Base-by-base conservation (phyloP, 768 basidiomycete genomes). In the Hypholoma fasciculare region DNA sequence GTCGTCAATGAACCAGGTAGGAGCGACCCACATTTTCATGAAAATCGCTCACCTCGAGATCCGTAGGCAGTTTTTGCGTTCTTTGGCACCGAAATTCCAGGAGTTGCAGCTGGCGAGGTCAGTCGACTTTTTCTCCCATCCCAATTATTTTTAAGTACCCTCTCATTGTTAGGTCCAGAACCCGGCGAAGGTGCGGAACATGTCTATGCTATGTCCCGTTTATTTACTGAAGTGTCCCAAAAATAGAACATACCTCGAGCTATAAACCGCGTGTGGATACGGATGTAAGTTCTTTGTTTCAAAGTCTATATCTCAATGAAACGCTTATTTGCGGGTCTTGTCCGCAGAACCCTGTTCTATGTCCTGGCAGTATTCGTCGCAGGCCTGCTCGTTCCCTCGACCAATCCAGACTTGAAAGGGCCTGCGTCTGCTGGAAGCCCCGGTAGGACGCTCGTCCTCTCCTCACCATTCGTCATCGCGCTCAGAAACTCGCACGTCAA, bases 401-500 rank as follows among this genome's bases (percentile, higher is more conserved):
- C 30, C 65, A 75, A 65, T 68, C 74, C 50, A 65, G 64, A 46
- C 38, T 55, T 53, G 17, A 52, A 17, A 46, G 58, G 50, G 53
- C 56, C 38, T 54, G 62, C 30, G 60, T 66, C 49, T 17, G 53
- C 65, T 59, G 58, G 40, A 23, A 53, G 56, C 56, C 61, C 64
- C n/a, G 73, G 71, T 48, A 70, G 48, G 16, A 47, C 42, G 42
- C 68, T 53, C 63, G 68, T 56, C 62, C 68, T 54, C 17, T 65
- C 61, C 30, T 71, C 69, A 26, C 72, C 69, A 42, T 70, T 82
- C 69, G 75, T 82, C 62, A 79, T 82, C 63, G 80, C 79, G 54
- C 76, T 76, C 54, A 58, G 62, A 52, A 65, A 69, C 37, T 76
- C 80, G 7, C 78, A 79, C 39, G 80, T 84, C 71, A 79, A 75